A percentile compares a stretch with the other conserved stretches of the same genome.
These are phyloP conservation scores for Penicillium parvum DNA, from an alignment of 495 filamentous ascomycete species.

Conservation along the genomic window DNA sequence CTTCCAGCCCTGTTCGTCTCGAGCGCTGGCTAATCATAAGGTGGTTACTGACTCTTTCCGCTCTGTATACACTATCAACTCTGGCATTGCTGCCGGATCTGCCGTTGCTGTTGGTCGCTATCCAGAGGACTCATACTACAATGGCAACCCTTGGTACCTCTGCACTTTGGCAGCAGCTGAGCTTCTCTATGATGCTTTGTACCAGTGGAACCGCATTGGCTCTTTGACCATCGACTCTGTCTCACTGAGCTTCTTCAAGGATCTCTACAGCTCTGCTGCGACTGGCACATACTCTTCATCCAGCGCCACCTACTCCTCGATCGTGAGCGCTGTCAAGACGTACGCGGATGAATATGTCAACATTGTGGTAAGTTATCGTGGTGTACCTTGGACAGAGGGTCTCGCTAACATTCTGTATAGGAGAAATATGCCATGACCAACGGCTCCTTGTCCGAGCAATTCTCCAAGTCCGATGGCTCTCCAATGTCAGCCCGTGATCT, in stretches of 20 bases:
- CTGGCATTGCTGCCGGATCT: slow-evolving; percentile 27
- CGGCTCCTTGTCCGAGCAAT: slow-evolving; percentile 61
- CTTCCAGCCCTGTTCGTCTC: slow-evolving; percentile 59
- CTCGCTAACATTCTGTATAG: slow-evolving; percentile 2
- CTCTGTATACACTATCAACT: slow-evolving; percentile 56
- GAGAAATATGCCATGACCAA: slow-evolving; percentile 42
- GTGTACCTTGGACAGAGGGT: too few species aligned
- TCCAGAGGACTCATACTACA: slow-evolving; percentile 63
- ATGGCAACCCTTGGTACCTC: slow-evolving; percentile 66
- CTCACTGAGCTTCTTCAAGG: slow-evolving; percentile 55
- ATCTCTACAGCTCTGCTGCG: slow-evolving; percentile 44
- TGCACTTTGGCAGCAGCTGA: slow-evolving; percentile 61
- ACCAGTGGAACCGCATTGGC: slow-evolving; percentile 51
- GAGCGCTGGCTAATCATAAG: slow-evolving; percentile 63
- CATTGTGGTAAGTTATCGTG: slow-evolving; percentile 35
- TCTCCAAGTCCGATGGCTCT: slow-evolving; percentile 44
- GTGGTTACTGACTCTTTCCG: slow-evolving; percentile 59
- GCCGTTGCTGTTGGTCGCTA: slow-evolving; percentile 69
- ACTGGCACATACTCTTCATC: slow-evolving; percentile 47
- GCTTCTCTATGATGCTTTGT: slow-evolving; percentile 59
- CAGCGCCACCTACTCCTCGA: slow-evolving; percentile 43
- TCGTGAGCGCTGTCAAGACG: slow-evolving; percentile 50
- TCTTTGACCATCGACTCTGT: slow-evolving; percentile 49
- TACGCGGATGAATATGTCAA: slow-evolving; percentile 64
- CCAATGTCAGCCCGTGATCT: slow-evolving; percentile 53